These are phyloP conservation scores for Hericium coralloides DNA, from an alignment of 768 basidiomycete species.

Conservation along the genomic window DNA sequence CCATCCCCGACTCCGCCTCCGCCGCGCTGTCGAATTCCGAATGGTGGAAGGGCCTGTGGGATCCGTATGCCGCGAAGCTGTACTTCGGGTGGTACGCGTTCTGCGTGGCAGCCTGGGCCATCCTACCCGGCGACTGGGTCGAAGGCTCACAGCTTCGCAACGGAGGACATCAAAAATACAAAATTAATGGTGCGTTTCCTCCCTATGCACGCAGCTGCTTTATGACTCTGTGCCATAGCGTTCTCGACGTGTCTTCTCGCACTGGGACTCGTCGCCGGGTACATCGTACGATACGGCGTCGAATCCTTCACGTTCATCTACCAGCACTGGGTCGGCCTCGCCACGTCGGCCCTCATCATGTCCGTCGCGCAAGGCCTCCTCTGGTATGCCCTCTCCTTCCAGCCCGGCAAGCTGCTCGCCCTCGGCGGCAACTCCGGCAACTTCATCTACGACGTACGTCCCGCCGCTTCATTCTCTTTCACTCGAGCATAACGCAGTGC, in stretches of 20 bases:
- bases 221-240: slow-evolving; percentile 34
- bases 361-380: slow-evolving; percentile 62
- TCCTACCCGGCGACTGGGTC: slow-evolving; percentile 53
- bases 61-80: slow-evolving; percentile 61
- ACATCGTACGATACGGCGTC: slow-evolving; percentile 67
- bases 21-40: slow-evolving; percentile 35
- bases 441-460: slow-evolving; percentile 79
- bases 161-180: slow-evolving; percentile 76
- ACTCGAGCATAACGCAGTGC: neutral
- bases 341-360: slow-evolving; percentile 78
- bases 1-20: slow-evolving; percentile 34
- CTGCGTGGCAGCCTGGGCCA: slow-evolving; percentile 69
- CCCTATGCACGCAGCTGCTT: neutral
- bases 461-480: neutral
- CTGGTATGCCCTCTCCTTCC: slow-evolving; percentile 68
- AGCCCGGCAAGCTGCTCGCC: slow-evolving; percentile 63
- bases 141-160: slow-evolving; percentile 45
- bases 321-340: slow-evolving; percentile 84
- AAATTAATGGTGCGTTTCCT: slow-evolving; percentile 78
- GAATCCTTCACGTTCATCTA: slow-evolving; percentile 83
- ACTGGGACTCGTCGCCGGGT: slow-evolving; percentile 61
- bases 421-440: slow-evolving; percentile 90
- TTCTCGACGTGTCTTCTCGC: slow-evolving; percentile 82
- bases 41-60: slow-evolving; percentile 79
- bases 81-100: slow-evolving; percentile 93